Conservation (phyloP, 768 basidiomycete species). For the Calocybe gangraenosa region DNA sequence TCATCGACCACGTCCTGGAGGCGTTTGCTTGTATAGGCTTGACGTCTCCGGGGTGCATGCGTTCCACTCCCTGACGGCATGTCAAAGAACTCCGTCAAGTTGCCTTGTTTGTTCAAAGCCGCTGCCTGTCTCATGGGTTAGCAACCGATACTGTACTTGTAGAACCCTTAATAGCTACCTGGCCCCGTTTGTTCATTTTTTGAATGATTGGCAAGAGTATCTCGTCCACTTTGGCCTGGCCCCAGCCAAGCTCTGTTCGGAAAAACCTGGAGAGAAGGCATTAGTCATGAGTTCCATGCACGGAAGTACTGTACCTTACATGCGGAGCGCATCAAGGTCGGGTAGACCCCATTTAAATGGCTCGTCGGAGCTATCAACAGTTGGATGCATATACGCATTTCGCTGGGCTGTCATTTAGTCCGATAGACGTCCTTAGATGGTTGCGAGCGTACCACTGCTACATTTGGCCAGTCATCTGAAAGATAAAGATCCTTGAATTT, state of each 20-base stretch:
- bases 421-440: background rate
- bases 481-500: conserved; percentile 83
- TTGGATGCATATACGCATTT: conserved; percentile 92
- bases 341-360: conserved; percentile 96
- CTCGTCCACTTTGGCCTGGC: conserved; percentile 80
- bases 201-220: conserved; percentile 90
- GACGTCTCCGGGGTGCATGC: conserved; percentile 72
- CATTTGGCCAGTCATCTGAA: conserved; percentile 83
- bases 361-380: conserved; percentile 87
- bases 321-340: conserved; percentile 89
- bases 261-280: conserved; percentile 53
- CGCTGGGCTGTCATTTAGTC: conserved; percentile 3
- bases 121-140: conserved; percentile 36
- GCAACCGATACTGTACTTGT: conserved; percentile 4
- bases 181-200: conserved; percentile 76
- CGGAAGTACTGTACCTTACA: conserved; percentile 38
- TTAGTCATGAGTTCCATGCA: background rate
- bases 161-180: conserved; percentile 36
- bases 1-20: conserved; percentile 84
- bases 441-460: conserved; percentile 68
- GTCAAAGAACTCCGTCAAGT: conserved; percentile 73
- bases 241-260: conserved; percentile 78
- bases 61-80: conserved; percentile 62
- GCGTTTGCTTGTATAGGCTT: conserved; percentile 82
- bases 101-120: conserved; percentile 72